These are phyloP conservation scores for Globisporangium radiosum DNA, from an alignment of 352 stramenopile genomes.

Conservation along the genomic window DNA sequence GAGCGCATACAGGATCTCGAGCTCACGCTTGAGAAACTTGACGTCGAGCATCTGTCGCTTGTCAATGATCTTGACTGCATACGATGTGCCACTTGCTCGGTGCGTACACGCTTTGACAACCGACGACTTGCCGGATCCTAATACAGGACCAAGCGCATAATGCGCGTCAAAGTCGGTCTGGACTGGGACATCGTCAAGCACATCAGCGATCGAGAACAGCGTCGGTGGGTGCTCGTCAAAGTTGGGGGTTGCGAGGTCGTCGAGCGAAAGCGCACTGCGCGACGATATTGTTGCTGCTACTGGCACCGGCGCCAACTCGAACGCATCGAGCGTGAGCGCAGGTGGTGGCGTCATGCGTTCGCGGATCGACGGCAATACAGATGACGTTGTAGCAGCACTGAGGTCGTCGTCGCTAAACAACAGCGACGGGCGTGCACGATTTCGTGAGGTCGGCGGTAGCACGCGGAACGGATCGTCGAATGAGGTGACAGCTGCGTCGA, in stretches of 20 bases:
- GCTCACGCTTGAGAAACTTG: conserved; percentile 77
- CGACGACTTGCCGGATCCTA: conserved; percentile 76
- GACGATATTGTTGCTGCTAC: background rate
- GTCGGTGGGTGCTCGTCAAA: conserved; percentile 38
- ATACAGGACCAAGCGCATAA: conserved; percentile 43
- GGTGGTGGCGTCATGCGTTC: conserved; percentile 52
- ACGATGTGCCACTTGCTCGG: conserved; percentile 21
- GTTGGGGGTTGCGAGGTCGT: conserved; percentile 27
- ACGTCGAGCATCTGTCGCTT: conserved; percentile 78
- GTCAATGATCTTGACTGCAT: conserved; percentile 81
- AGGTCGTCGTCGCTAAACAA: conserved; percentile 57
- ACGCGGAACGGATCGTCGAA: conserved; percentile 14
- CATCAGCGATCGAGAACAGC: conserved; percentile 57
- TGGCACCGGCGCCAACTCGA: no score
- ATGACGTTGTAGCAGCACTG: conserved; percentile 30
- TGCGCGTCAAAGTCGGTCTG: conserved; percentile 44
- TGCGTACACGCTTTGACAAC: conserved; percentile 64
- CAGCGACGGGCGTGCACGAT: conserved; percentile 35
- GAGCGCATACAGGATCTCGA: conserved; percentile 81
- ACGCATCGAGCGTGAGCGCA: conserved; percentile 6
- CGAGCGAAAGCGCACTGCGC: conserved; percentile 51
- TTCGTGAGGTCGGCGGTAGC: background rate
- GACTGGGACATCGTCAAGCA: conserved; percentile 64
- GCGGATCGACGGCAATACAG: conserved; percentile 55
- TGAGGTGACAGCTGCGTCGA: conserved; percentile 17